Evolutionary conservation across 2,329 filamentous ascomycete species (phyloP), one percentile per base, ranked within the genome.

Genomic region (Scopulariopsis brevicaulis): DNA sequence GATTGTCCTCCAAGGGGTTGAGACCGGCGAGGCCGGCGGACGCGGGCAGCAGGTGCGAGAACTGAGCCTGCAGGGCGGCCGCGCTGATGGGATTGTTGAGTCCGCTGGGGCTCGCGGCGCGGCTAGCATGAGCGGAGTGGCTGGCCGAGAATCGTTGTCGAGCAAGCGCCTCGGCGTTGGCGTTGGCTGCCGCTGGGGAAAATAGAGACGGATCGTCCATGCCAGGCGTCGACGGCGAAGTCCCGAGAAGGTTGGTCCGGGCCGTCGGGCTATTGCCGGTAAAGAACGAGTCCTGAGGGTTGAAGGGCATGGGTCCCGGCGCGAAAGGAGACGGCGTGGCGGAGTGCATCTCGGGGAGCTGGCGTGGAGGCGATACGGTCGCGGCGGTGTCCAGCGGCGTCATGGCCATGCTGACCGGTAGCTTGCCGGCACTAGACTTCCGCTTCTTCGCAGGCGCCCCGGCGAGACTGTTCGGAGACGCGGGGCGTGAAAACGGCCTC

Each of bases 341-440:
- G 28, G 59, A 59, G 4, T 59, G 59, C 43, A 60, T 58, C 56
- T 58, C 64, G 5, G 59, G 71, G 67, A 59, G 70, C 62, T 64
- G 72, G 66, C 63, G 68, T 65, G 58, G 67, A 63, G 61, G 72
- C 66, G 65, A 74, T 66, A 64, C 79, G 66, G 63, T 48, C 6
- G 50, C 77, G 54, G 70, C 74, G 1, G 82, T 85, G 63, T 94
- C 88, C 40, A 94, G 76, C 58, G 84, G 84, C 1, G 91, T 96
- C 91, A 96, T 96, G 8, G 86, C 81, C 64, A 96, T 72, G 18
- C 82, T 85, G 20, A 81, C 84, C 0, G 90, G 88, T 15, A 95
- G 74, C 68, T 89, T 89, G 37, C 82, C 81, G 48, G 79, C 79
- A 68, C 86, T 91, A 6, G 86, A 84, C 70, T 96, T 96, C 62